Evolutionary conservation across 257 asterid genomes (phyloP).

Genomic region (Nicotiana obtusifolia): DNA sequence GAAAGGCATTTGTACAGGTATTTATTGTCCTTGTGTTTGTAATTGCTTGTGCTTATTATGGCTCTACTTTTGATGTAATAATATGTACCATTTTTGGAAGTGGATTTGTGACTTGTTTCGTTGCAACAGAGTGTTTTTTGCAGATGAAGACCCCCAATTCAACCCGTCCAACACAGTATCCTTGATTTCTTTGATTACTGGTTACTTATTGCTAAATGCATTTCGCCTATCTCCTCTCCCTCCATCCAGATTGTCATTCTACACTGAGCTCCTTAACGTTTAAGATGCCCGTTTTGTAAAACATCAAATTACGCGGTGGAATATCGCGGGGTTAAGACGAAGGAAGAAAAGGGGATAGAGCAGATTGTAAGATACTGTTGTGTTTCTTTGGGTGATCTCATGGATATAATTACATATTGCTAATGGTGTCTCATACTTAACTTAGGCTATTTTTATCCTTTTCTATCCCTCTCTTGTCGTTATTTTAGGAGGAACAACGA

Average conservation of each 20-base stretch:
- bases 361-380: constrained; percentile 59
- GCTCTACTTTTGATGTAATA: constrained; percentile 4
- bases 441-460: background rate
- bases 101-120: constrained; percentile 11
- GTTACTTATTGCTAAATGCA: constrained; percentile 5
- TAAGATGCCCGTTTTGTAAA: constrained; percentile 95
- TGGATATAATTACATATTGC: background rate
- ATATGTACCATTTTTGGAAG: background rate
- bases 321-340: constrained; percentile 82
- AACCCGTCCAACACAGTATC: constrained; percentile 95
- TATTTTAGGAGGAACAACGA: constrained; percentile 81
- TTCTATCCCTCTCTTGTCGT: constrained; percentile 8
- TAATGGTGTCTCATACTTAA: background rate
- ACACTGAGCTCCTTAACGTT: constrained; percentile 36
- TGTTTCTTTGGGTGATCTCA: background rate
- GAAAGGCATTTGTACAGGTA: constrained; percentile 99
- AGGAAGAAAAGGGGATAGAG: constrained; percentile 90
- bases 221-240: background rate
- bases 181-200: constrained; percentile 26
- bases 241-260: background rate
- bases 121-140: constrained; percentile 75
- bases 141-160: constrained; percentile 98
- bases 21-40: background rate
- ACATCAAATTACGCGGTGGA: constrained; percentile 90
- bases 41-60: constrained; percentile 3